Evolutionary conservation across 352 stramenopile species (phyloP).

Genomic region (Paralagenidium karlingii): DNA sequence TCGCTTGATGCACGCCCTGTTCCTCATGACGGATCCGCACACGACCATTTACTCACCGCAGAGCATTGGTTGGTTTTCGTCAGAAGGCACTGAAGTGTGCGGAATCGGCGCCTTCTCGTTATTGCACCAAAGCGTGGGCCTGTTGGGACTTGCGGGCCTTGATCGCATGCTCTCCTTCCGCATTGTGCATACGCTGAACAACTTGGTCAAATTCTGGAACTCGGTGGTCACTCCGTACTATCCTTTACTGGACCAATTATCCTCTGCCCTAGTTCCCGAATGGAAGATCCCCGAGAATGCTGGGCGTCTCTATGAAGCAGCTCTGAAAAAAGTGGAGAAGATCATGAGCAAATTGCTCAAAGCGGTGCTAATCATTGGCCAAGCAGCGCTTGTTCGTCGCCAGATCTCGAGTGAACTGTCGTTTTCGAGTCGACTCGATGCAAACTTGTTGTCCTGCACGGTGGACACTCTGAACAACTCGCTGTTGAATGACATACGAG

Average conservation of each 20-base stretch:
- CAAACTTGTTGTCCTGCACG: constrained; percentile 82
- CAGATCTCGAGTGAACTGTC: constrained; percentile 88
- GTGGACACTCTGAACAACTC: constrained; percentile 86
- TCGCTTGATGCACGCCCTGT: constrained; percentile 82
- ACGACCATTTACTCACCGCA: constrained; percentile 87
- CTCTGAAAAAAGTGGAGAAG: constrained; percentile 90
- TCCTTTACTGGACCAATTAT: constrained; percentile 80
- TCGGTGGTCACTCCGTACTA: constrained; percentile 83
- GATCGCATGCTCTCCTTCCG: constrained; percentile 89
- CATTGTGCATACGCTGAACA: constrained; percentile 89
- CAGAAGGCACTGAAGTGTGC: constrained; percentile 75
- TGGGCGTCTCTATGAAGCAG: constrained; percentile 73
- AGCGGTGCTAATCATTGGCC: constrained; percentile 86
- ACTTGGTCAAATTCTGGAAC: constrained; percentile 89
- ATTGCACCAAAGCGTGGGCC: constrained; percentile 84
- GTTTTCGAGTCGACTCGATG: constrained; percentile 83
- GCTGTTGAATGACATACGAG: constrained; percentile 80
- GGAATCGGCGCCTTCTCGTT: constrained; percentile 82
- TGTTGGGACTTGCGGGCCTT: constrained; percentile 85
- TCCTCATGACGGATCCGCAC: constrained; percentile 88
- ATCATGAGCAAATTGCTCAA: constrained; percentile 90
- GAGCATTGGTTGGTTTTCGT: constrained; percentile 87
- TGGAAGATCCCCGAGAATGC: constrained; percentile 85
- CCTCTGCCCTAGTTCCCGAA: constrained; percentile 67
- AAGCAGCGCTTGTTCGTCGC: constrained; percentile 87